Evolutionary conservation across 2,329 filamentous ascomycete genomes (phyloP).

Genomic region (Penicillium sp.): DNA sequence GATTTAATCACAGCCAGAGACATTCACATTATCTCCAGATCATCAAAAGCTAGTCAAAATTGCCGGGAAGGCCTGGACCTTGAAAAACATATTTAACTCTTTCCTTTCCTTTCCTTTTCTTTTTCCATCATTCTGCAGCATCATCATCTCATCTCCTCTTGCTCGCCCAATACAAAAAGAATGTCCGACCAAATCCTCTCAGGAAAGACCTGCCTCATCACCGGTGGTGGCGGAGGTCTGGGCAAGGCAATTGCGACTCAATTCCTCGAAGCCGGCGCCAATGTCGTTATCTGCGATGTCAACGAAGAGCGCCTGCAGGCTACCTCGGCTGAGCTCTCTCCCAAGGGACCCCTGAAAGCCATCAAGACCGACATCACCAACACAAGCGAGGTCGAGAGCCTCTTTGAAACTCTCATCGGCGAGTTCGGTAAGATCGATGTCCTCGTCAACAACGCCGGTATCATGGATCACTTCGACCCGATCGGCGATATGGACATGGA

Average conservation of each 20-base stretch:
- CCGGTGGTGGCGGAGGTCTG: constrained; percentile 41
- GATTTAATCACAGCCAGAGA: not conserved
- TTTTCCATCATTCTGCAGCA: not conserved
- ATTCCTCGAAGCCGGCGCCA: constrained; percentile 39
- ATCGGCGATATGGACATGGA: constrained; percentile 50
- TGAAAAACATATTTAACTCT: no score
- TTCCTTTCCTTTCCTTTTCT: not conserved
- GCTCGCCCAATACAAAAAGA: not conserved
- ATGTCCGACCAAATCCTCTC: constrained; percentile 24
- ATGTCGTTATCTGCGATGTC: constrained; percentile 42
- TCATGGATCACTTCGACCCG: constrained; percentile 60
- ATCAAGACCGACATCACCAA: constrained; percentile 43
- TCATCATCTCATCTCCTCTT: not conserved
- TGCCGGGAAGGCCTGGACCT: not conserved
- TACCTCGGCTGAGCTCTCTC: constrained; percentile 25
- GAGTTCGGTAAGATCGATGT: constrained; percentile 56
- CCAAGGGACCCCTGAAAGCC: constrained; percentile 25
- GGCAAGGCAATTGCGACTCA: constrained; percentile 40
- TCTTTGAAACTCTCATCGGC: constrained; percentile 36
- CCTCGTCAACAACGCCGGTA: constrained; percentile 61
- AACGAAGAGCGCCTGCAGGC: constrained; percentile 31
- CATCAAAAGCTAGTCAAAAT: not conserved
- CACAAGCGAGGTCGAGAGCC: constrained; percentile 35
- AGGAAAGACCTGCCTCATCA: constrained; percentile 35
- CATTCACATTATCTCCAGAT: not conserved